A percentile compares a stretch with the other conserved stretches of the same genome.
phyloP scores from a whole-genome alignment of 768 basidiomycete species.

The Cystofilobasidium ferigula region DNA sequence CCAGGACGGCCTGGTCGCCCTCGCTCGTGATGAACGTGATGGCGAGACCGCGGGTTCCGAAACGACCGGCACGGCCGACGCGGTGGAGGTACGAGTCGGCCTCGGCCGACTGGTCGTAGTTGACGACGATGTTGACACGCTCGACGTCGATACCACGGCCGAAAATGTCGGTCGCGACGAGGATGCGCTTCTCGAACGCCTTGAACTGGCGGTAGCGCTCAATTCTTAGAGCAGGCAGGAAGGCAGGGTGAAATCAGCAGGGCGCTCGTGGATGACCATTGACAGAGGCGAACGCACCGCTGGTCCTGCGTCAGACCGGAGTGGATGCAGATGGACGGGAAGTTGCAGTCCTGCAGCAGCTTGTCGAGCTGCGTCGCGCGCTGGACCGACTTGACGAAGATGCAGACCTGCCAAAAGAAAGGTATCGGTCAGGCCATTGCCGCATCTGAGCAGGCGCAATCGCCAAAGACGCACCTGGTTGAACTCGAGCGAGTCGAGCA shows the following conservation, averaged over 20 bases:
- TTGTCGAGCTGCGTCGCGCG: slow-evolving; percentile 95
- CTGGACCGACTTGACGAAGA: slow-evolving; percentile 96
- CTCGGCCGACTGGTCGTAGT: slow-evolving; percentile 94
- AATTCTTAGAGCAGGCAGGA: slow-evolving; percentile 49
- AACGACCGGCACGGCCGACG: slow-evolving; percentile 96
- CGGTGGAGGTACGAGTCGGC: slow-evolving; percentile 98
- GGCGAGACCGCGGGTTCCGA: slow-evolving; percentile 97
- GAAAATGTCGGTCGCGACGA: slow-evolving; percentile 98
- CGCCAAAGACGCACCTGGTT: slow-evolving; percentile 59
- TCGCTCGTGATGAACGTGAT: slow-evolving; percentile 93
- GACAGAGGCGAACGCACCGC: slow-evolving; percentile 51
- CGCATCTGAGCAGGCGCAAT: too few relatives aligned
- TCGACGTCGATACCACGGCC: slow-evolving; percentile 88
- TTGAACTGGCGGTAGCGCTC: slow-evolving; percentile 95
- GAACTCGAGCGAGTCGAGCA: slow-evolving; percentile 92
- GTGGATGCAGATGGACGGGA: slow-evolving; percentile 95
- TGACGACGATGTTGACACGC: slow-evolving; percentile 98
- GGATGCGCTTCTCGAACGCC: slow-evolving; percentile 96
- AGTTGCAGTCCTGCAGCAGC: slow-evolving; percentile 89
- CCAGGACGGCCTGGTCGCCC: slow-evolving; percentile 85
- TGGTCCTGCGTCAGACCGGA: slow-evolving; percentile 90
- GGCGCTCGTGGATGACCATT: background rate
- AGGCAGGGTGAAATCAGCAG: background rate
- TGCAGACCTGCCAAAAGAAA: slow-evolving; percentile 65
- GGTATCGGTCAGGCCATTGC: background rate